Base-by-base conservation (phyloP, 768 basidiomycete genomes). In the Phaffia tasmanica region DNA sequence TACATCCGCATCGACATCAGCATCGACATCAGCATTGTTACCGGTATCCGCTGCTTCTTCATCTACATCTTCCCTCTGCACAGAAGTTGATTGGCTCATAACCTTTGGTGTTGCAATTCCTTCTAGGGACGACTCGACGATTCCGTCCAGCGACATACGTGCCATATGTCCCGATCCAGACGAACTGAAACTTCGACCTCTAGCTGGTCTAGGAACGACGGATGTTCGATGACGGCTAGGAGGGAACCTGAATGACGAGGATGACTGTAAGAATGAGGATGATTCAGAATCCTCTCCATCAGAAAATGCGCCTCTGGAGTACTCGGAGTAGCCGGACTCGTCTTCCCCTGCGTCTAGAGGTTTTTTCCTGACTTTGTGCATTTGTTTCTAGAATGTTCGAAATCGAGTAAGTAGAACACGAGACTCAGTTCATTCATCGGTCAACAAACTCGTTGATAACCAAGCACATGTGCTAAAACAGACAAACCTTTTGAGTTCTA, bases 221-320 rank as follows among this genome's bases (percentile, higher is more conserved):
- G 4, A 25, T 16, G 35, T 46, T 46, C 25, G 63, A 42, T 19
- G 54, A 42, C 14, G 53, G 15, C 35, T 32, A 15, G n/a, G 30
- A n/a, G 62, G 25, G 23, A 32, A 29, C 21, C 62, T 11, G 51
- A 21, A 23, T 16, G 54, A 25, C 50, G 32, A 18, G n/a, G 19
- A 21, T 48, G 60, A 48, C 25, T 50, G 48, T 3, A 27, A 32
- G 59, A 59, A 35, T 21, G 30, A 21, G 8, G 35, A 42, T 42
- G 35, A 42, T 11, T 42, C 35, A 42, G 35, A 25, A n/a, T 56
- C 62, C 30, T 63, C 62, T n/a, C 62, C 62, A 25, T 63, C 62
- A 1, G 62, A 63, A 18, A 46, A 35, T 1, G 23, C 54, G 8
- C 32, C 50, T 35, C 62, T 63, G 30, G 48, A 50, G 16, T 48